These are phyloP conservation scores for Agrocybe pediades DNA, from an alignment of 768 basidiomycete species.

Conservation along the genomic window DNA sequence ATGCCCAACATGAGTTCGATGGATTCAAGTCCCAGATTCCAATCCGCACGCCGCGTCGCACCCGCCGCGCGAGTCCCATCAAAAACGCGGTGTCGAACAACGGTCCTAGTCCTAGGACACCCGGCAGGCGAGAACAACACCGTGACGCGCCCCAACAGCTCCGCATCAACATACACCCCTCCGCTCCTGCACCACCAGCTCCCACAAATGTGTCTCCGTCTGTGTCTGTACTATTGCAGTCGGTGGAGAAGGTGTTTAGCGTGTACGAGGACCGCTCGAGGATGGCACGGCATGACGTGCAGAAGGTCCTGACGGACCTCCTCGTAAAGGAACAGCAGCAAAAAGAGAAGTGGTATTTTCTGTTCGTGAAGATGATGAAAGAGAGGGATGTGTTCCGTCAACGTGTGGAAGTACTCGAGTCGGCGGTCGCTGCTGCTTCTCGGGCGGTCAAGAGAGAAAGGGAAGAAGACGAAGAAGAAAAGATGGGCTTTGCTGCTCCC, in stretches of 20 bases:
- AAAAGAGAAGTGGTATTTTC: not conserved
- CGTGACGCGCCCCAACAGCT: no score
- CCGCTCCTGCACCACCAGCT: not conserved
- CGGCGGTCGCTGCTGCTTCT: not conserved
- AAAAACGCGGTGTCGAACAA: no score
- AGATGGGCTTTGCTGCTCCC: not conserved
- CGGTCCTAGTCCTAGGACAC: no score
- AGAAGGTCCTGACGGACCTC: not conserved
- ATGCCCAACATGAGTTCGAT: not conserved
- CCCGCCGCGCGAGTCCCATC: no score
- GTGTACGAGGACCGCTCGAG: not conserved
- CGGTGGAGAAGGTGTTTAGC: not conserved
- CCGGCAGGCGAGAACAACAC: no score
- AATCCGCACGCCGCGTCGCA: no score
- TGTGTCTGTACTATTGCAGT: not conserved
- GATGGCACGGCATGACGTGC: not conserved
- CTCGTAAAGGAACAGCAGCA: not conserved
- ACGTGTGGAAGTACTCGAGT: constrained; percentile 15
- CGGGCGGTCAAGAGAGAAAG: not conserved
- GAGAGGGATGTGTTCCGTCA: constrained; percentile 37
- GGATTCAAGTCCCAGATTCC: not conserved
- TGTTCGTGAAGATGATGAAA: constrained; percentile 20
- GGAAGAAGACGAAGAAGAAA: not conserved
- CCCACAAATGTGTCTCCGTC: not conserved
- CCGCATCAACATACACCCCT: not conserved